Conservation (phyloP, 2,329 filamentous ascomycete genomes). For the Zopfia rhizophila region DNA sequence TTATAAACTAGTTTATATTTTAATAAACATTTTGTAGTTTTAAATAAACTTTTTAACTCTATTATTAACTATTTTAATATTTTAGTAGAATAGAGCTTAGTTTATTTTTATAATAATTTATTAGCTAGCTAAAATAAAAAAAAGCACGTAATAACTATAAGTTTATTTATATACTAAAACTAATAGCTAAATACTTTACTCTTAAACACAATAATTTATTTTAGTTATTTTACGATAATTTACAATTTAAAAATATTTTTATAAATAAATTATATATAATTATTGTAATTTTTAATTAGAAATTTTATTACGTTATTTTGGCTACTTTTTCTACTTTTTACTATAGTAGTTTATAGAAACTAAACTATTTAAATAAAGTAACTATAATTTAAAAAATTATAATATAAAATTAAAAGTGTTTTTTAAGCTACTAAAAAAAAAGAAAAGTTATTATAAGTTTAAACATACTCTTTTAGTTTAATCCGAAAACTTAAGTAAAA, state of each 20-base stretch:
- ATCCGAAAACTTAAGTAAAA: constrained; percentile 3
- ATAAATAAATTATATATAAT: too few relatives aligned
- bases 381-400: constrained; percentile 5
- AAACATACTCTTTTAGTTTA: constrained; percentile 4
- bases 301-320: too few relatives aligned
- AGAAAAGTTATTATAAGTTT: constrained; percentile 3
- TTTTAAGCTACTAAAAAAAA: constrained; percentile 4
- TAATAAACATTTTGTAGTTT: constrained; percentile 5
- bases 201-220: too few relatives aligned
- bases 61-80: constrained; percentile 4
- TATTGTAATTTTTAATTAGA: too few relatives aligned
- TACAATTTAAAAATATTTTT: too few relatives aligned
- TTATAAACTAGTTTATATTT: constrained; percentile 3
- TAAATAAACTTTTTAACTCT: constrained; percentile 3
- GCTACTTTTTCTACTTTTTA: too few relatives aligned
- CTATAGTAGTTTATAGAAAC: too few relatives aligned
- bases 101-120: constrained; percentile 3
- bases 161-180: constrained; percentile 5
- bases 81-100: constrained; percentile 7
- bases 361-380: constrained; percentile 5
- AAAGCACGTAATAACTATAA: constrained; percentile 8
- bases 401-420: constrained; percentile 7
- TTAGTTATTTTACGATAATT: too few relatives aligned
- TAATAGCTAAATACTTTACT: constrained; percentile 7
- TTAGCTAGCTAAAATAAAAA: constrained; percentile 7